Percentiles rank a stretch among this genome's conserved stretches.
Evolutionary conservation across 2,329 filamentous ascomycete species (phyloP).

Genomic region (Daldinia sp.): DNA sequence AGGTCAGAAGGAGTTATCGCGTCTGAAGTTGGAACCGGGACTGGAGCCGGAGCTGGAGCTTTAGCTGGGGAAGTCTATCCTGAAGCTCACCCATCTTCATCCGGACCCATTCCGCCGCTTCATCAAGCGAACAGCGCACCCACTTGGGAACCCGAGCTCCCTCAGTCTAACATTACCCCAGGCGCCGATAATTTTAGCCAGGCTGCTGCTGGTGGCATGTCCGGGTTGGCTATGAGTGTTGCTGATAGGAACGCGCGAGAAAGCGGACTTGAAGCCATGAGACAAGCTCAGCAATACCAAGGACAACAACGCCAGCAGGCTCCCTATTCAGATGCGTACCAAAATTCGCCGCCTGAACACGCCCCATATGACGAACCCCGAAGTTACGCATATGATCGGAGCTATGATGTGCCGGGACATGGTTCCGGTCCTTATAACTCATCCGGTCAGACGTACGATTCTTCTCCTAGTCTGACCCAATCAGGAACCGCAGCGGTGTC

Average conservation of each 20-base stretch:
- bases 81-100: conserved; percentile 31
- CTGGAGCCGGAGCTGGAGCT: conserved; percentile 36
- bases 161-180: conserved; percentile 60
- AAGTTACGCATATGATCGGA: conserved; percentile 34
- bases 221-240: conserved; percentile 71
- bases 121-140: conserved; percentile 35
- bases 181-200: conserved; percentile 74
- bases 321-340: conserved; percentile 35
- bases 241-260: conserved; percentile 71
- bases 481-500: conserved; percentile 48
- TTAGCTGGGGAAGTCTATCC: conserved; percentile 36
- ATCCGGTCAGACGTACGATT: conserved; percentile 46
- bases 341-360: conserved; percentile 29
- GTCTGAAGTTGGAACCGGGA: conserved; percentile 25
- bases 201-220: conserved; percentile 69
- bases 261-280: conserved; percentile 70
- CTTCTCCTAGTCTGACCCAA: conserved; percentile 54
- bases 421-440: conserved; percentile 6
- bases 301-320: conserved; percentile 19
- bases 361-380: conserved; percentile 35
- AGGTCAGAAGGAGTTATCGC: conserved; percentile 35
- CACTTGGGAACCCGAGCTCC: conserved; percentile 39
- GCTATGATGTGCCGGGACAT: conserved; percentile 39
- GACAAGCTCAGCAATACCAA: conserved; percentile 47
- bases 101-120: conserved; percentile 44